A percentile compares a stretch with the other conserved stretches of the same genome.
These are phyloP conservation scores for Phytophthora melonis DNA, from an alignment of 352 stramenopile species.

Conservation along the genomic window DNA sequence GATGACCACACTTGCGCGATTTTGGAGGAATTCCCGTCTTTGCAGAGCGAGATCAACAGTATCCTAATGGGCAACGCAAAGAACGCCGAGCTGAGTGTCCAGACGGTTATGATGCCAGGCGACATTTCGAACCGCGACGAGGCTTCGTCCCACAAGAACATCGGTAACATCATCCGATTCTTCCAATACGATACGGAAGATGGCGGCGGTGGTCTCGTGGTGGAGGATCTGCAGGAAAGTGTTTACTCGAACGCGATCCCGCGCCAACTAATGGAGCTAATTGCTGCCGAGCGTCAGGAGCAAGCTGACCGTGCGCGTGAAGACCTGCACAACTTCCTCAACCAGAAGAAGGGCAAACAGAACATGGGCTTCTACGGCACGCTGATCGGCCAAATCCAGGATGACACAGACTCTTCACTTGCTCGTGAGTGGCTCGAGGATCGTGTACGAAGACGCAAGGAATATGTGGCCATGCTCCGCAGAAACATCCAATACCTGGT, in stretches of 20 bases:
- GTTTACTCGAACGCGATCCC: conserved; percentile 83
- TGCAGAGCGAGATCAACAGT: conserved; percentile 74
- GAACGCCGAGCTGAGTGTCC: conserved; percentile 86
- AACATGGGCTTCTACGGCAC: conserved; percentile 87
- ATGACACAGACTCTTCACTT: conserved; percentile 81
- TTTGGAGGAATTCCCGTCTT: conserved; percentile 70
- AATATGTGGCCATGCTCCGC: conserved; percentile 83
- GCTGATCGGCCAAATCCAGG: conserved; percentile 89
- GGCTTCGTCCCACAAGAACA: conserved; percentile 82
- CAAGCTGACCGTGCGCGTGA: conserved; percentile 82
- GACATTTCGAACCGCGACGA: conserved; percentile 81
- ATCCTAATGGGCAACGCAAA: conserved; percentile 77
- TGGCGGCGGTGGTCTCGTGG: conserved; percentile 78
- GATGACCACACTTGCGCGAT: conserved; percentile 84
- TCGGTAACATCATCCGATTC: conserved; percentile 90
- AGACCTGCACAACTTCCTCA: conserved; percentile 84
- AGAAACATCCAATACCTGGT: conserved; percentile 90
- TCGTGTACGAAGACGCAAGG: conserved; percentile 78
- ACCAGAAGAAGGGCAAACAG: conserved; percentile 88
- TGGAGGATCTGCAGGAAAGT: conserved; percentile 87
- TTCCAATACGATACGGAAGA: conserved; percentile 91
- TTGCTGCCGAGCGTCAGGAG: conserved; percentile 81
- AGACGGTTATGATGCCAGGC: conserved; percentile 90
- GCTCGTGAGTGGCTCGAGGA: conserved; percentile 85
- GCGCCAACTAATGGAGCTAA: conserved; percentile 81